These are phyloP conservation scores for Violaceomyces palustris DNA, from an alignment of 1,284 basidiomycete species.

Conservation along the genomic window DNA sequence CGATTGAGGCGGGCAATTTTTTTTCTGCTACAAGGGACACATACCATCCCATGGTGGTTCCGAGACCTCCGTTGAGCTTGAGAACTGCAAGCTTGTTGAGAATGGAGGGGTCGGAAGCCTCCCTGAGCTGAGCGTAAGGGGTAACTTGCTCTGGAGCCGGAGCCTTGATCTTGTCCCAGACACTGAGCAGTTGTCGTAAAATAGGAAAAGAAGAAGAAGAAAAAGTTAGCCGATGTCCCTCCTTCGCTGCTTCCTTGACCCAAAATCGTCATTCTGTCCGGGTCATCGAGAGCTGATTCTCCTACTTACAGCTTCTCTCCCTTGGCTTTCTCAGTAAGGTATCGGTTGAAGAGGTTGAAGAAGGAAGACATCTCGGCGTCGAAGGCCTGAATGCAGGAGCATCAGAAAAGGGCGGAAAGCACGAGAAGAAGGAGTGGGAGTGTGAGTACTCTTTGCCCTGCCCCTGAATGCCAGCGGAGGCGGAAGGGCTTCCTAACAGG, in stretches of 20 bases:
- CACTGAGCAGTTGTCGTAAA: slow-evolving; percentile 58
- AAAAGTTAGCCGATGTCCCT: background rate
- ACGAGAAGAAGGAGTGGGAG: background rate
- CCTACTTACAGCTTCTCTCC: slow-evolving; percentile 78
- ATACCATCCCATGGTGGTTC: slow-evolving; percentile 79
- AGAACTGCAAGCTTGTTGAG: slow-evolving; percentile 75
- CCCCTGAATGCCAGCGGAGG: too few species aligned
- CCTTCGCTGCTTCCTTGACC: too few species aligned
- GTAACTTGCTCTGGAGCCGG: slow-evolving; percentile 89
- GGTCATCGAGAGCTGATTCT: too few species aligned
- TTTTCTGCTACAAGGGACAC: background rate
- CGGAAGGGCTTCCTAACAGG: too few species aligned
- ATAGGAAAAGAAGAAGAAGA: background rate
- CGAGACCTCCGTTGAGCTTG: slow-evolving; percentile 99
- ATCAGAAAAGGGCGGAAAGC: background rate
- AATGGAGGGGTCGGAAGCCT: slow-evolving; percentile 46
- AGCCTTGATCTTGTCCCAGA: slow-evolving; percentile 96
- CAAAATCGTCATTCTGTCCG: too few species aligned
- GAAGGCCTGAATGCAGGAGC: slow-evolving; percentile 77
- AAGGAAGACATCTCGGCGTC: slow-evolving; percentile 98
- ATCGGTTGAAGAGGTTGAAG: slow-evolving; percentile 98
- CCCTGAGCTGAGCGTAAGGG: slow-evolving; percentile 69
- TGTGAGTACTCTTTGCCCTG: too few species aligned
- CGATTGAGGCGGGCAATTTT: too few species aligned
- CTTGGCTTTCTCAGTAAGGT: slow-evolving; percentile 89